Base-by-base conservation (phyloP, 2,329 filamentous ascomycete species). In the Penicillium sumatraense region DNA sequence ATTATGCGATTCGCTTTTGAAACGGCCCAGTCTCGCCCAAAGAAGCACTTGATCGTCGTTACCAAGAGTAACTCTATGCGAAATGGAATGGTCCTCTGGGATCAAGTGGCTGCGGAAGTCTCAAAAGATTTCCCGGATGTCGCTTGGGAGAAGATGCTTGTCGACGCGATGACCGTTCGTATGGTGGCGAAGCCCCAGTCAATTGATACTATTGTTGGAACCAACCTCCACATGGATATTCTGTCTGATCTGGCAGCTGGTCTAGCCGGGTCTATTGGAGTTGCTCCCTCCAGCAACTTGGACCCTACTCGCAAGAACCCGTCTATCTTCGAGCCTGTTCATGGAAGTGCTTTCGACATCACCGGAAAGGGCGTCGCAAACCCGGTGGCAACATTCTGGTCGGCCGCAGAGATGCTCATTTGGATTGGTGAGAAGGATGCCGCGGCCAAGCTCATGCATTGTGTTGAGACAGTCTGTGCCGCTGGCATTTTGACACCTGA, bases 221-320 rank as follows among this genome's bases (percentile, higher is more conserved):
- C 81, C 2, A 83, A 83, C 55, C 59, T 83, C 54, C 67, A 81
- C 72, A 86, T 85, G 36, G 86, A 89, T 53, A 88, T 89, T 49
- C 77, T 90, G 3, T 88, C 86, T 0, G 87, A 90, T 62, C 76
- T 90, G 27, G 88, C 87, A 2, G 87, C 88, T 9, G 86, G 86
- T 0, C 73, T 90, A 5, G 86, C 87, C 1, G 87, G 87, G 0
- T 86, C 83, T 1, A 90, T 90, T 57, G 87, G 88, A 9, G 88
- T 90, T 48, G 87, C 87, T 3, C 86, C 87, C 2, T 88, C 86
- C 0, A 83, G 80, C 52, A 89, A 89, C 61, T 73, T 90, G 1
- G 86, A 90, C 60, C 86, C 87, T 0, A 85, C 81, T 7, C 74
- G 83, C 18, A 71, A 80, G 59, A 83, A 83, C 57, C 85, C 85